Evolutionary conservation across 75 land plant species (phyloP).

Genomic region (Isoetes taiwanensis): DNA sequence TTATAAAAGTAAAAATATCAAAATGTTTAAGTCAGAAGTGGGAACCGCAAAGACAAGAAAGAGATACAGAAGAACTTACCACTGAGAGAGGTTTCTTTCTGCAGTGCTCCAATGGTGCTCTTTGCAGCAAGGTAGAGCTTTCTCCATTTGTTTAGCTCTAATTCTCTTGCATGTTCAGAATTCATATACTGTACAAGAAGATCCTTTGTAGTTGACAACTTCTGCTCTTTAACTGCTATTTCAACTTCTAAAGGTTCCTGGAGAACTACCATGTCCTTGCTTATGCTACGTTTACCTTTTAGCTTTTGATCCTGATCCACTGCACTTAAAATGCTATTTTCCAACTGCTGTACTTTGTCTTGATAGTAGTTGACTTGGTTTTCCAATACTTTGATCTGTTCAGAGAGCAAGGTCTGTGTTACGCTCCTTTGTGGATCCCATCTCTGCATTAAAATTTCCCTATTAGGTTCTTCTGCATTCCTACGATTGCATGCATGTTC

Average conservation of each 20-base stretch:
- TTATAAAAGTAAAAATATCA: neutral
- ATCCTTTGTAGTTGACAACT: conserved; percentile 6
- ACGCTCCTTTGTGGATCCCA: no score
- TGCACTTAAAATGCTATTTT: conserved; percentile 6
- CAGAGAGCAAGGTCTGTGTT: no score
- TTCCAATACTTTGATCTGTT: conserved; percentile 11
- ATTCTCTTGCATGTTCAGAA: conserved; percentile 1
- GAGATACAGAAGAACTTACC: neutral
- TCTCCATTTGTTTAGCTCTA: conserved; percentile 8
- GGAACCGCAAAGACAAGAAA: neutral
- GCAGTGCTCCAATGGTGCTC: neutral
- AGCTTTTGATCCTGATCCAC: neutral
- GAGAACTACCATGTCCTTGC: conserved; percentile 7
- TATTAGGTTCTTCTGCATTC: no score
- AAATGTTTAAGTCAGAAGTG: neutral
- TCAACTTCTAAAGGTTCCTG: conserved; percentile 10
- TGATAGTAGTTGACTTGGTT: conserved; percentile 11
- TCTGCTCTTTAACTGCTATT: neutral
- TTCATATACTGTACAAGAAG: conserved; percentile 8
- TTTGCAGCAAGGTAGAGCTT: conserved; percentile 10
- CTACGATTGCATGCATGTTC: neutral
- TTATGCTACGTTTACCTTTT: neutral
- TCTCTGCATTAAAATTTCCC: no score
- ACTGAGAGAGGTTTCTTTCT: neutral
- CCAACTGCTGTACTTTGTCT: conserved; percentile 12